A percentile compares a stretch with the other conserved stretches of the same genome.
phyloP scores from a whole-genome alignment of 257 asterid species.

The Solanum clarkiae region DNA sequence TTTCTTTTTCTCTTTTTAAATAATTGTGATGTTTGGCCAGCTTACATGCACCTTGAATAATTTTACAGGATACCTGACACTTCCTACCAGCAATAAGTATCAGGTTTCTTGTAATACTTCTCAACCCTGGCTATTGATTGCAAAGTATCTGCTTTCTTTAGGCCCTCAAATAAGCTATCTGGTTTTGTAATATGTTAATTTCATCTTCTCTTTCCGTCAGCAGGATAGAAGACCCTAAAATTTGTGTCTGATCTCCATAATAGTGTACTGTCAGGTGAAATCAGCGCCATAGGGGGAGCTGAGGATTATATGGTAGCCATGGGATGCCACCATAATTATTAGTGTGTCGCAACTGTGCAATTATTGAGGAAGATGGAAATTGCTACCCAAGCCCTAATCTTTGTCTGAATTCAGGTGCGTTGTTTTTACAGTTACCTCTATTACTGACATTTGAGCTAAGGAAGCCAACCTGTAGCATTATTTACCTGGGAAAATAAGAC shows the following conservation, averaged over 20 bases:
- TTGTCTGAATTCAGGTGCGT: background rate
- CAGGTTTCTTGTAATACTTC: background rate
- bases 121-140: background rate
- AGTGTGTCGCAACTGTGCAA: background rate
- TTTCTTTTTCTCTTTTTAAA: background rate
- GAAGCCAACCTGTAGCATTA: background rate
- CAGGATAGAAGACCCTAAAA: background rate
- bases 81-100: too few relatives aligned
- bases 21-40: background rate
- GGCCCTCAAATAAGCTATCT: background rate
- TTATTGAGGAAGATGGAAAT: background rate
- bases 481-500: too few relatives aligned
- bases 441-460: background rate
- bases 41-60: background rate
- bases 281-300: background rate
- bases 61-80: background rate
- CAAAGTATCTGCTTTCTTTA: background rate
- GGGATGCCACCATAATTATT: background rate
- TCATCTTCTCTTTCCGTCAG: background rate
- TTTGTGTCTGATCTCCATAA: background rate
- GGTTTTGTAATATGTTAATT: background rate
- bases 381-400: background rate
- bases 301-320: background rate
- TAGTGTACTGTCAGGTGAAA: background rate
- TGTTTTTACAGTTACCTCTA: background rate